Evolutionary conservation across 495 filamentous ascomycete genomes (phyloP).

Genomic region (Amphirosellinia nigrospora): DNA sequence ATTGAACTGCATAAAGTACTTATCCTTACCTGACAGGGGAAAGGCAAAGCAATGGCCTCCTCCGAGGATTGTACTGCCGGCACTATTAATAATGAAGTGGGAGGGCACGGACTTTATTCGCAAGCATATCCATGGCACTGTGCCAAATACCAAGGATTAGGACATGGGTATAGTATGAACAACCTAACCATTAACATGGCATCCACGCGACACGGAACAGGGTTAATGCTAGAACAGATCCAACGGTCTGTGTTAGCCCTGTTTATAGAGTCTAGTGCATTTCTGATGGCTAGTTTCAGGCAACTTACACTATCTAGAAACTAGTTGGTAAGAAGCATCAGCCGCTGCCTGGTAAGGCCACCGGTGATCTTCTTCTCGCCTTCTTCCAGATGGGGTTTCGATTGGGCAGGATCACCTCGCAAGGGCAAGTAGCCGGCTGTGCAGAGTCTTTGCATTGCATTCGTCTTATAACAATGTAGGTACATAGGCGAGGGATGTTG

Average conservation of each 20-base stretch:
- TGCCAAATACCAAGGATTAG: neutral
- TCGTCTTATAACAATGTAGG: neutral
- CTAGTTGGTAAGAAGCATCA: neutral
- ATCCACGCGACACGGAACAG: neutral
- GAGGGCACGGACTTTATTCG: neutral
- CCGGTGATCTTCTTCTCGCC: neutral
- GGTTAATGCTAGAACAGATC: neutral
- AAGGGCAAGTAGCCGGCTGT: neutral
- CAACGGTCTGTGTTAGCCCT: constrained; percentile 2
- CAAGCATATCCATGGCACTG: neutral
- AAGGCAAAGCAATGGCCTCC: neutral
- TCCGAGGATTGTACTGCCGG: neutral
- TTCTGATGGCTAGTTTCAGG: neutral
- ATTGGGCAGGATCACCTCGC: neutral
- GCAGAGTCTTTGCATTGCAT: constrained; percentile 1
- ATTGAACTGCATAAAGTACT: neutral
- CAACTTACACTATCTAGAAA: constrained; percentile 1
- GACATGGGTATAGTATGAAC: neutral
- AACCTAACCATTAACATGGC: constrained; percentile 6
- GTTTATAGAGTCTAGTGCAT: neutral
- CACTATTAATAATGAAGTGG: constrained; percentile 11
- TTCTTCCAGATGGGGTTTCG: neutral
- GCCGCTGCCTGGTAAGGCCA: neutral
- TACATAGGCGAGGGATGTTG: neutral
- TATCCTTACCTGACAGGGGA: neutral